Base-by-base conservation (phyloP, 176 grass and related monocot species). In the Carex scoparia region DNA sequence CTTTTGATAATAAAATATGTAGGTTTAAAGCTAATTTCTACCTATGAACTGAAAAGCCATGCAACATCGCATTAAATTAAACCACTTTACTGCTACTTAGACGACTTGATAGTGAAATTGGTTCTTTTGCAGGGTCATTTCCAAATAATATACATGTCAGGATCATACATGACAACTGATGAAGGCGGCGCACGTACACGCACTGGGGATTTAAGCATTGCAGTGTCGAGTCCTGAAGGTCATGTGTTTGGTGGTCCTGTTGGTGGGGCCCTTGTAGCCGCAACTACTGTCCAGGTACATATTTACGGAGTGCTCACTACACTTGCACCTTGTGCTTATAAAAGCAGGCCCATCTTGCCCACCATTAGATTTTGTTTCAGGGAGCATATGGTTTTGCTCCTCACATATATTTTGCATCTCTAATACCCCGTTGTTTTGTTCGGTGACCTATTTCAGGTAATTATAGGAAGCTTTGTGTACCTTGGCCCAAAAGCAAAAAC, bases 61-160 rank as follows among this genome's bases (percentile, higher is more conserved):
- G 48, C 49, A 33, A 2, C 9, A 11, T 28, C 44, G 30, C 11
- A 14, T 56, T 57, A 28, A 32, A 57, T 35, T 78, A 77, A 77
- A 56, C 28, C 27, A 57, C 56, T 18, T 33, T 78, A 27, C 48
- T 57, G 28, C 30, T 4, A 78, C 58, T 32, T 78, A 16, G 56
- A 35, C 6, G 6, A 51, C 7, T 32, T 19, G 37, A 65, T 49
- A 5, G 19, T 53, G 27, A 55, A 12, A 30, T 31, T 83, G 28
- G 67, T 87, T 44, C 32, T 90, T 87, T 91, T 38, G 84, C 90
- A 99, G 96, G 96, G 96, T 68, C 91, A 88, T 87, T 99, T 88
- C 63, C 91, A 99, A 61, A 99, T 99, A 79, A 86, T 99, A 31
- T 92, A 88, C 85, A 88, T 99, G 57, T 99, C 96, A 63, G 93